Percentiles rank a stretch among this genome's conserved stretches.
Evolutionary conservation across 2,329 filamentous ascomycete genomes (phyloP).

Genomic region (Xylariaceae sp.): DNA sequence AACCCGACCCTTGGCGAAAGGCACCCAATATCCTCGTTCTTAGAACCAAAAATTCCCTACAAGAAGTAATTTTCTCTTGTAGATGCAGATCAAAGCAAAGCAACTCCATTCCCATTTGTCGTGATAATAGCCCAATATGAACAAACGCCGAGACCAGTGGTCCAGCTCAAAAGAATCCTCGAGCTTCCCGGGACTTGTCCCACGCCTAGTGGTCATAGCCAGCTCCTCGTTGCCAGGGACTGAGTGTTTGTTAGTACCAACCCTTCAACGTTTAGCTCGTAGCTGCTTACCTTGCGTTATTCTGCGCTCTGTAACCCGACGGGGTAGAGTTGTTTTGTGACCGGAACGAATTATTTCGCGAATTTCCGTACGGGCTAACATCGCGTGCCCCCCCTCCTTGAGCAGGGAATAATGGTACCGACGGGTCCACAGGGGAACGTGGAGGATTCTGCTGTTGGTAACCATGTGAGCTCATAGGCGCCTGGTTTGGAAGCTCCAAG

Average conservation of each 20-base stretch:
- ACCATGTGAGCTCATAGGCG: constrained; percentile 8
- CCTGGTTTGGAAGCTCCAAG: constrained; percentile 13
- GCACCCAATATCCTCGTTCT: no score
- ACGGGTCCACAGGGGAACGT: constrained; percentile 45
- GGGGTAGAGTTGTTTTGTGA: constrained; percentile 37
- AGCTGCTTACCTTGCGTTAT: constrained; percentile 41
- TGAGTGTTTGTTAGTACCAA: constrained; percentile 26
- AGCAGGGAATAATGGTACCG: constrained; percentile 45
- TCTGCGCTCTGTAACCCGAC: constrained; percentile 35
- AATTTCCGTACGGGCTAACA: neutral
- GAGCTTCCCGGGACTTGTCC: constrained; percentile 14
- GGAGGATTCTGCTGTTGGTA: constrained; percentile 30
- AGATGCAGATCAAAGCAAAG: constrained; percentile 25
- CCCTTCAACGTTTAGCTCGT: neutral
- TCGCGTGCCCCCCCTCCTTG: neutral
- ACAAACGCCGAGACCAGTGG: constrained; percentile 8
- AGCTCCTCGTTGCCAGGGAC: constrained; percentile 54
- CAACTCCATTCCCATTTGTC: constrained; percentile 27
- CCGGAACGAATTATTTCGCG: constrained; percentile 24
- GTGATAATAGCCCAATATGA: constrained; percentile 24
- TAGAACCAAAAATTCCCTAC: no score
- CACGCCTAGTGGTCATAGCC: constrained; percentile 45
- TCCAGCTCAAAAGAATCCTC: no score
- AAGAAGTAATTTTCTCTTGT: constrained; percentile 3
- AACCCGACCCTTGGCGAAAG: no score